Conservation (phyloP, 139 green algal species). For the Micractinium conductrix region DNA sequence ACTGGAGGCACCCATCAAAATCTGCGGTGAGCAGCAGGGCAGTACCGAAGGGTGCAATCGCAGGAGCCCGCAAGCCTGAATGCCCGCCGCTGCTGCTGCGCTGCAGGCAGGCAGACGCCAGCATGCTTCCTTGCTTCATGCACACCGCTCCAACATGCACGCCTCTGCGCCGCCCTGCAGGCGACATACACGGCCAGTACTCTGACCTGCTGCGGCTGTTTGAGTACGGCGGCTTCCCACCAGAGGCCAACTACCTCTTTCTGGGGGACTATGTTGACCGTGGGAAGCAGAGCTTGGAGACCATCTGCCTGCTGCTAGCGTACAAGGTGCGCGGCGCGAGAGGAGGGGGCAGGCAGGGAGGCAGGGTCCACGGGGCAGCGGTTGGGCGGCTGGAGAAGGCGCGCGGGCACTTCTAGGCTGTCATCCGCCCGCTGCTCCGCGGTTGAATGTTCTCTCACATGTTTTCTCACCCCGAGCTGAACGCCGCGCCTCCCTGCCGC, state of each 20-base stretch:
- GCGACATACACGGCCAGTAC: slow-evolving; percentile 99
- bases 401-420: no score
- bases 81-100: no score
- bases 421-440: not conserved
- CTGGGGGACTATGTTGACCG: slow-evolving; percentile 99
- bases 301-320: slow-evolving; percentile 97
- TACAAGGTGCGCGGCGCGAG: slow-evolving; percentile 91
- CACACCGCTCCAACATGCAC: not conserved
- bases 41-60: no score
- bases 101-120: no score
- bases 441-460: no score
- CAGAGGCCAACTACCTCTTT: slow-evolving; percentile 99
- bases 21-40: slow-evolving; percentile 87
- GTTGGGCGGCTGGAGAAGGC: not conserved
- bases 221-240: slow-evolving; percentile 98
- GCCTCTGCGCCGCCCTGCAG: slow-evolving; percentile 46
- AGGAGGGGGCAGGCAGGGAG: not conserved
- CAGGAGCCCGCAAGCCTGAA: no score
- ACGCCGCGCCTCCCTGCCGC: not conserved
- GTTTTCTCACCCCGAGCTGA: no score
- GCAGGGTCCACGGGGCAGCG: not conserved
- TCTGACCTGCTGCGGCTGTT: slow-evolving; percentile 97
- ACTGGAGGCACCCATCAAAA: slow-evolving; percentile 99
- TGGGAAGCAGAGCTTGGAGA: slow-evolving; percentile 99
- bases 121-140: no score